Base-by-base conservation (phyloP, 306 rosid genomes). In the Leucaena leucocephala region DNA sequence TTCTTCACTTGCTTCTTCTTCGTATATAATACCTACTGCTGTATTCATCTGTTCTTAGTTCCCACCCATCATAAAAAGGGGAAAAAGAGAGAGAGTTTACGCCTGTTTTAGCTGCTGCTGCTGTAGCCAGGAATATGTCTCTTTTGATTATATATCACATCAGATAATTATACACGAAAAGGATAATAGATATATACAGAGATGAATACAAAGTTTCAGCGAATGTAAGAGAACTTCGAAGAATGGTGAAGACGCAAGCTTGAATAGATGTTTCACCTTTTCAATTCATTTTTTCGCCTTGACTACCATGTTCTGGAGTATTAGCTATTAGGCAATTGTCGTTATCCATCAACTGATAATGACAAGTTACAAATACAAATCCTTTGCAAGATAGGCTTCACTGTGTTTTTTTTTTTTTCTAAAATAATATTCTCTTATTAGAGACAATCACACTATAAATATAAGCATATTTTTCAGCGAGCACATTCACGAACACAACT, bases 41-140 rank as follows among this genome's bases (percentile, higher is more conserved):
- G 81, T 77, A 76, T 77, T 76, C 36, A 27, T 67, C 54, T 82
- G 69, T 34, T 68, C 70, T 80, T 33, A 9, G 72, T 61, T 74
- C 64, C 82, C 36, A 11, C 65, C 14, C 19, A 62, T 13, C 42
- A 35, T 34, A 7, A 40, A 40, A 36, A 36, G 33, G 22, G 4
- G 9, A 7, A 19, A 27, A 27, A 27, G n/a, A n/a, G n/a, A 27
- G 27, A 27, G 27, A 27, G 27, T 27, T 27, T 27, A 27, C 27
- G 27, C 27, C 27, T 27, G 27, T 27, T 27, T 27, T 27, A 27
- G 1, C 27, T 27, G 27, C 27, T 27, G 27, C 27, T 27, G 27
- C 1, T 27, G 0, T 27, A 27, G 27, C 27, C 27, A 27, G 27
- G 1, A 27, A 27, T 27, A 38, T 38, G 42, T 38, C 42, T 38